Percentiles rank a stretch among this genome's conserved stretches.
Evolutionary conservation across 331 rosid species (phyloP).

Genomic region (Malus hybrid): DNA sequence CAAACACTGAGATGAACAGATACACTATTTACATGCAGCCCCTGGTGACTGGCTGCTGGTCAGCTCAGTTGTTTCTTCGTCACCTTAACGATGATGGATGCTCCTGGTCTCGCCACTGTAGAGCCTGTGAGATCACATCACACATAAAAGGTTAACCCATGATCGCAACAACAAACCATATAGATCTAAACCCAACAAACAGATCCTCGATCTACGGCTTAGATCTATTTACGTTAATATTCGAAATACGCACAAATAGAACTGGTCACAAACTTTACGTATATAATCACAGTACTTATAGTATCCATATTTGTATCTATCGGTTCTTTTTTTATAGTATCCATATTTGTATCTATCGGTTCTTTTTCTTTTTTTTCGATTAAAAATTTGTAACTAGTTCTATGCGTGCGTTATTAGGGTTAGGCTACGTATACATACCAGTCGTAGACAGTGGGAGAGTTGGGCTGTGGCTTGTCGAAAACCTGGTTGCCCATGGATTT

Average conservation of each 20-base stretch:
- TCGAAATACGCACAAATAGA: too few species aligned
- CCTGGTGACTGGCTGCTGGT: neutral
- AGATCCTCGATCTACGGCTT: neutral
- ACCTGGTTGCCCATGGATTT: conserved; percentile 45
- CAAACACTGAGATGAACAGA: neutral
- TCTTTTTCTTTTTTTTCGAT: too few species aligned
- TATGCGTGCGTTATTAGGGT: too few species aligned
- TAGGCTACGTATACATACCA: conserved; percentile 34
- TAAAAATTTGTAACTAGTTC: too few species aligned
- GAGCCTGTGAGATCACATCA: conserved; percentile 46
- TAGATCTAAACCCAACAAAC: neutral
- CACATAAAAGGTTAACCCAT: neutral
- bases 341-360: too few species aligned
- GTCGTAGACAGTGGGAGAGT: conserved; percentile 89
- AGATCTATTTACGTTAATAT: neutral
- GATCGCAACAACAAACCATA: neutral
- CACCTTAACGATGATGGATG: conserved; percentile 50
- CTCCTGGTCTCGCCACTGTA: conserved; percentile 78
- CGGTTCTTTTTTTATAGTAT: too few species aligned
- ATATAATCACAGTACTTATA: too few species aligned
- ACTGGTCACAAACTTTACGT: too few species aligned
- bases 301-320: too few species aligned
- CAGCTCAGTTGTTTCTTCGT: neutral
- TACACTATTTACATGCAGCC: conserved; percentile 39
- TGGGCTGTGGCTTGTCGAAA: conserved; percentile 83